Evolutionary conservation across 352 stramenopile genomes (phyloP), one percentile per base, ranked within the genome.

Genomic region (Globisporangium nagaii): DNA sequence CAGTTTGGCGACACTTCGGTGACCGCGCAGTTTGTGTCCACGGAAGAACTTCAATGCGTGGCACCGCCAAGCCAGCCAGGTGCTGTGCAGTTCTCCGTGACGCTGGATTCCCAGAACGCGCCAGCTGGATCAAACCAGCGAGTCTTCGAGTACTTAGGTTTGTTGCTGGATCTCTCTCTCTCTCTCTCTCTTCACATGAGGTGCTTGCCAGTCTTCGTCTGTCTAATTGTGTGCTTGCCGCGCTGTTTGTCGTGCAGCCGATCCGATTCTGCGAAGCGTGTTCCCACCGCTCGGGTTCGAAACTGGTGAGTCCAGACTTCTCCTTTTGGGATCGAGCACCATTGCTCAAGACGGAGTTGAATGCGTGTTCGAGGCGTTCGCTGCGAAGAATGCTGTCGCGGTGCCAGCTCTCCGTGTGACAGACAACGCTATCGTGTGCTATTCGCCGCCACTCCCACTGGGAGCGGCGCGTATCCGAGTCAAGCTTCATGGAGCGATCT

Each of bases 111-210:
- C 5, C 20, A 51, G 17, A 7, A 15, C 1, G 3, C 17, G n/a
- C 19, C 8, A 3, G 28, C n/a, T 4, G 22, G 17, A 13, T 24
- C 40, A 19, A 34, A 3, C 6, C 13, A 37, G 32, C 35, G 48
- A 19, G 45, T 17, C 24, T 60, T 60, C 43, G 53, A 60, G 13
- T 60, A 54, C 43, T 48, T 53, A 11, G 53, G 53, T 60, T 45
- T 17, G 42, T 53, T 6, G 7, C 2, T 19, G 0, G n/a, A 12
- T 31, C 2, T 4, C 11, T 20, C n/a, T n/a, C n/a, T n/a, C n/a
- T n/a, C n/a, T 27, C 13, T 19, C 5, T 46, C 11, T 4, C 40
- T 46, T 4, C 8, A 3, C n/a, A n/a, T n/a, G n/a, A 17, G 12
- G 12, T 3, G 15, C 12, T 34, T 27, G 27, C 5, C n/a, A 36